Base-by-base conservation (phyloP, 805 yeast genomes). In the Wickerhamiella australiensis region DNA sequence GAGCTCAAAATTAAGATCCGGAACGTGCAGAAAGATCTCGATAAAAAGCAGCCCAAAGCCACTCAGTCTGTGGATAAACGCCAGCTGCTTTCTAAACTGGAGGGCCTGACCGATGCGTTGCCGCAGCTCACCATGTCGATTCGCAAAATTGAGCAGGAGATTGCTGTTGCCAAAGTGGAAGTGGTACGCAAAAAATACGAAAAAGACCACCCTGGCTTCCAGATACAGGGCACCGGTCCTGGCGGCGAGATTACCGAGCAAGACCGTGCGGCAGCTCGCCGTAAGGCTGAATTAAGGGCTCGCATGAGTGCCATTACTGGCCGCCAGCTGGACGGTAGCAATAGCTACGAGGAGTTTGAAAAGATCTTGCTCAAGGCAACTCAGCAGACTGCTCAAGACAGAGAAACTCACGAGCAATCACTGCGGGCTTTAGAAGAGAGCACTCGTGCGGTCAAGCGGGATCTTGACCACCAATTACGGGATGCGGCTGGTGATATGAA, bases 231-330 rank as follows among this genome's bases (percentile, higher is more conserved):
- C 3, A 77, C 92, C 5, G 97, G 96, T 6, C 82, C 86, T 43
- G 78, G 82, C 59, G 96, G 96, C 26, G 78, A 78, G 52, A 76
- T 86, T 7, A 88, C 96, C 2, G 96, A 85, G 22, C 66, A 78
- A 12, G 96, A 88, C 61, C 75, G 83, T 52, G 76, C 83, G 54
- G 82, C 83, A 58, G 92, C 90, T 36, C 80, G 76, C 57, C 80
- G 85, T 38, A 82, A 83, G 60, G 94, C 90, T 37, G 67, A 79
- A 50, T 70, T 92, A 57, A 79, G 80, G 54, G 84, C 88, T 46
- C 76, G 95, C 57, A 87, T 90, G 94, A 94, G 95, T 25, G 85
- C 90, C 3, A 74, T 90, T 59, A 88, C 96, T 0, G 96, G 96
- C 5, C 82, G 79, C 59, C 69, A 76, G 6, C 66, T 72, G 6